Conservation (phyloP, 768 basidiomycete genomes). For the Lentinula sp. region DNA sequence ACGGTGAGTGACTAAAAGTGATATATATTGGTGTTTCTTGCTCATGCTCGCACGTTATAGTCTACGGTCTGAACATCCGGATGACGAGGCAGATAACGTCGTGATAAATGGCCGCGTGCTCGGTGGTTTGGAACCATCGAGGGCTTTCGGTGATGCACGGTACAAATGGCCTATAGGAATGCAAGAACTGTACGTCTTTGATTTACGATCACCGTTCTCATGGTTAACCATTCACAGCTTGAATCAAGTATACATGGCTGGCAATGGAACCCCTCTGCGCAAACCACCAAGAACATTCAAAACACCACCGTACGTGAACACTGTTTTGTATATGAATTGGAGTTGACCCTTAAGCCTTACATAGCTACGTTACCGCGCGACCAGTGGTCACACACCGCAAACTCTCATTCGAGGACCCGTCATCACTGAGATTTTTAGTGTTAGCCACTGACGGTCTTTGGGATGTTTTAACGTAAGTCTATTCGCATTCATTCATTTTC, state of each 20-base stretch:
- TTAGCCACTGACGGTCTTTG: conserved; percentile 87
- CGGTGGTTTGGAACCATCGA: conserved; percentile 81
- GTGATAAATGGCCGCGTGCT: conserved; percentile 78
- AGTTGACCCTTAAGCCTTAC: background rate
- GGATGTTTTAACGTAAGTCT: conserved; percentile 50
- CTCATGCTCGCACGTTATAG: conserved; percentile 27
- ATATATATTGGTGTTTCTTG: background rate
- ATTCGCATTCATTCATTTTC: background rate
- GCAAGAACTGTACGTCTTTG: conserved; percentile 56
- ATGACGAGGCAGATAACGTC: conserved; percentile 65
- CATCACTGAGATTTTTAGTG: conserved; percentile 67
- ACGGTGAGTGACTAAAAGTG: conserved; percentile 44
- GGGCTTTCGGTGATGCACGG: conserved; percentile 84
- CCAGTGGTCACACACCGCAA: conserved; percentile 81
- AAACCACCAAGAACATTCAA: conserved; percentile 57
- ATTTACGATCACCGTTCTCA: background rate
- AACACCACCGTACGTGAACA: conserved; percentile 71
- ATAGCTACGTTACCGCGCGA: conserved; percentile 55
- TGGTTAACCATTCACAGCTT: conserved; percentile 28
- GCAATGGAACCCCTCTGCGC: conserved; percentile 55
- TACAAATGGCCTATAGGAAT: conserved; percentile 82
- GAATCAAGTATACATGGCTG: conserved; percentile 61
- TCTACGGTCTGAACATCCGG: conserved; percentile 78
- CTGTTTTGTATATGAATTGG: background rate
- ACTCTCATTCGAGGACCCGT: conserved; percentile 40